Base-by-base conservation (phyloP, 495 filamentous ascomycete species). In the Trichoderma asperelloides region DNA sequence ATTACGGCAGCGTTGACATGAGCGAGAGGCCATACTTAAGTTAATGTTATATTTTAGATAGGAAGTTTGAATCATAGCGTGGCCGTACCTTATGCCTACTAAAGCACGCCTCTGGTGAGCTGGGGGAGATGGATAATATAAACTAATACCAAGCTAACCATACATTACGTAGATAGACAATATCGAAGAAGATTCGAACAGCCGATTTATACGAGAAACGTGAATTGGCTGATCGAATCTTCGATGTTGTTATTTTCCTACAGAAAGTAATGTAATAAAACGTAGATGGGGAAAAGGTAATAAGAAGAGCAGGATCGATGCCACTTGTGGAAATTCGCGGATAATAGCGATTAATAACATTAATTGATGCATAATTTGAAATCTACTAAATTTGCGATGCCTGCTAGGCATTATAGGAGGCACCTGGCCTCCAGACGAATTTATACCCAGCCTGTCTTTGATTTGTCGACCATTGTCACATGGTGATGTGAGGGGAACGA, bases 1-100 rank as follows among this genome's bases (percentile, higher is more conserved):
- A 64, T 79, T 96, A 70, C 80, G 81, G 70, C 86, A 89, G 75
- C 82, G 88, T 70, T 94, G 75, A 85, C 0, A 37, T 67, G 55
- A 21, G 25, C n/a, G 47, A 25, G 47, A 18, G n/a, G 7, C 5
- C 8, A 21, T 15, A n/a, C 1, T 18, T 47, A 21, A 23, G n/a
- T 25, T 7, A 37, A 37, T 23, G 11, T 25, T 51, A 51, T 9
- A 21, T 21, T 11, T 51, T 21, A 5, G n/a, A 51, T 51, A 2
- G 5, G n/a, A 23, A 51, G 47, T 8, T 11, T 21, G n/a, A 8
- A 45, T 51, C 2, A 51, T 21, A 21, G 23, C 9, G 18, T 21
- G 3, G 21, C 2, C 9, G 9, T 23, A 25, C 16, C n/a, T 51
- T 2, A n/a, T 51, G 21, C 41, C 16, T 12, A 18, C 12, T 18